Evolutionary conservation across 352 stramenopile genomes (phyloP).

Genomic region (Phytophthora cajani): DNA sequence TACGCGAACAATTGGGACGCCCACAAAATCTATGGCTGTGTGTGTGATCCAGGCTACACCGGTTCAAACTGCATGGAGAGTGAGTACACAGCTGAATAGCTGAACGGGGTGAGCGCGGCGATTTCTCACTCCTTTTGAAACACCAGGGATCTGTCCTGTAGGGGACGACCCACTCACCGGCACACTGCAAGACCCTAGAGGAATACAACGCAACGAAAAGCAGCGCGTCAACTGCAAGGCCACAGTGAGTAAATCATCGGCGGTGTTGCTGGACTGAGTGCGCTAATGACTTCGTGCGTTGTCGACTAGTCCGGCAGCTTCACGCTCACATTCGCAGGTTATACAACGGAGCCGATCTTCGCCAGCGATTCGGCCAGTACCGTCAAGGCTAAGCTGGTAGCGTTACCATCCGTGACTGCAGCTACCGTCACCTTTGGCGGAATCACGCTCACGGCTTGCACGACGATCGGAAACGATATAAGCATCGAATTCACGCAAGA

Average conservation of each 20-base stretch:
- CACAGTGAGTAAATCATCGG: constrained; percentile 45
- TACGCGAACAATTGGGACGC: constrained; percentile 87
- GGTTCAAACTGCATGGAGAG: constrained; percentile 76
- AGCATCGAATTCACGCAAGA: constrained; percentile 80
- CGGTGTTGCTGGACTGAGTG: not conserved
- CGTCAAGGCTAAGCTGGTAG: constrained; percentile 59
- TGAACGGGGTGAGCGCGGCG: not conserved
- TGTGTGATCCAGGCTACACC: constrained; percentile 83
- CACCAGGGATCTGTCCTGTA: constrained; percentile 67
- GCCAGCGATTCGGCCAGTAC: constrained; percentile 53
- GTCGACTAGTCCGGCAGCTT: constrained; percentile 71
- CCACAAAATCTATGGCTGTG: constrained; percentile 84
- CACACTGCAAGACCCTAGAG: constrained; percentile 61
- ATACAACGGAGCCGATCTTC: constrained; percentile 76
- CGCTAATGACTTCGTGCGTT: not conserved
- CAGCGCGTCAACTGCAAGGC: constrained; percentile 74
- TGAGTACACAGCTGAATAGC: constrained; percentile 42
- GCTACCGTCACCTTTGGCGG: constrained; percentile 72
- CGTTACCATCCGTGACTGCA: constrained; percentile 71
- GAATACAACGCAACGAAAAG: constrained; percentile 77
- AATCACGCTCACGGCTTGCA: constrained; percentile 71
- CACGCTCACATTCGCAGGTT: constrained; percentile 83
- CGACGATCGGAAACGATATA: constrained; percentile 78
- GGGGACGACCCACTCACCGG: constrained; percentile 90
- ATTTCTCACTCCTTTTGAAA: not conserved